Evolutionary conservation across 1,284 basidiomycete species (phyloP).

Genomic region (Tetrapyrgos nigripes): DNA sequence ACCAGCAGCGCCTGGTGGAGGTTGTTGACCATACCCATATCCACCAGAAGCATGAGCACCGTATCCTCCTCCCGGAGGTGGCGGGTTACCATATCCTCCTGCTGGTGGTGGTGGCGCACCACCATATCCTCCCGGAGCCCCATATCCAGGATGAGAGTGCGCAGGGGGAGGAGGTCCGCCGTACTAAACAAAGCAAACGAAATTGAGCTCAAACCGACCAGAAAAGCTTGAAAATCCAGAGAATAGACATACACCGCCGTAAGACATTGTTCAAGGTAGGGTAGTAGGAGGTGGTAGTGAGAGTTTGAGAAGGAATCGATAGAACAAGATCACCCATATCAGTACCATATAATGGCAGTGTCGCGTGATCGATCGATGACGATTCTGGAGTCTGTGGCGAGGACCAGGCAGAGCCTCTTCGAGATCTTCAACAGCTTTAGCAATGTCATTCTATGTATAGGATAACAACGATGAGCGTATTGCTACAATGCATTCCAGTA

Average conservation of each 20-base stretch:
- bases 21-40: constrained; percentile 27
- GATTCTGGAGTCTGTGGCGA: neutral
- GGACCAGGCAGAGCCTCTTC: neutral
- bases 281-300: neutral
- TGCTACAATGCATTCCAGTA: constrained; percentile 2
- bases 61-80: constrained; percentile 24
- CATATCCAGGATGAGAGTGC: constrained; percentile 23
- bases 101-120: constrained; percentile 26
- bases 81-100: constrained; percentile 1
- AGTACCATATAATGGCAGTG: neutral
- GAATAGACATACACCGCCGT: constrained; percentile 12
- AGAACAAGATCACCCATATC: neutral
- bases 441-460: too few species aligned
- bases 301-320: neutral
- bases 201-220: too few species aligned
- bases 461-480: neutral
- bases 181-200: constrained; percentile 2
- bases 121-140: constrained; percentile 16
- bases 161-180: neutral
- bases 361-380: neutral
- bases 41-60: constrained; percentile 37
- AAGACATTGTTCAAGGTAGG: constrained; percentile 14
- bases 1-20: constrained; percentile 18
- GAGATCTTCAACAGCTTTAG: too few species aligned
- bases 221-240: neutral